Percentiles rank a stretch among this genome's conserved stretches.
Evolutionary conservation across 176 grass and related monocot genomes (phyloP).

Genomic region (Ensete glaucum): DNA sequence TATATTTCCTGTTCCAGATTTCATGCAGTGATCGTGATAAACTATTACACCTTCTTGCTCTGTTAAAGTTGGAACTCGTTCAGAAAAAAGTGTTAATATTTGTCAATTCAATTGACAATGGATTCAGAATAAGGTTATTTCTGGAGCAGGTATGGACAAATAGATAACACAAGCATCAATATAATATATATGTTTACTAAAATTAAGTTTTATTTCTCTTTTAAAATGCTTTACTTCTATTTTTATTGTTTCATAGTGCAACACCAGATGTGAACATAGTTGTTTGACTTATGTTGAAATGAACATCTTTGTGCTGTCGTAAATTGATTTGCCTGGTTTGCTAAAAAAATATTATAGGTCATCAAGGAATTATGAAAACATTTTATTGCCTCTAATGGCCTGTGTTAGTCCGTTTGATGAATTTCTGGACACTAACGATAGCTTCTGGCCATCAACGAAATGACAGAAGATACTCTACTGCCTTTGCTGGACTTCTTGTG

Average conservation of each 20-base stretch:
- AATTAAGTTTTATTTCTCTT: not conserved
- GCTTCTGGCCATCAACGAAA: not conserved
- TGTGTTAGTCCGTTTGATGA: too few relatives aligned
- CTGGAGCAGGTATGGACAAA: conserved; percentile 69
- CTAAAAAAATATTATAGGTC: too few relatives aligned
- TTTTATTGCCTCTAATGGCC: too few relatives aligned
- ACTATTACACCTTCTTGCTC: conserved; percentile 59
- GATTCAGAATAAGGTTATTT: conserved; percentile 78
- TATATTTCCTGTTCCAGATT: conserved; percentile 42
- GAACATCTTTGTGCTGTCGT: not conserved
- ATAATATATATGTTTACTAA: not conserved
- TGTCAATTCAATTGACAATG: conserved; percentile 94
- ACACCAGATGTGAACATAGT: not conserved
- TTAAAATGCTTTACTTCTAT: not conserved
- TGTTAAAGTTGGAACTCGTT: conserved; percentile 85
- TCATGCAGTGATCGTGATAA: conserved; percentile 72
- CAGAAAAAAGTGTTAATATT: conserved; percentile 93
- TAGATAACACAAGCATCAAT: not conserved
- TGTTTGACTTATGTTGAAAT: not conserved
- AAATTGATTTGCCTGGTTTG: too few relatives aligned
- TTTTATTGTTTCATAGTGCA: not conserved
- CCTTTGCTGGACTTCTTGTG: not conserved
- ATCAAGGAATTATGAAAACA: too few relatives aligned
- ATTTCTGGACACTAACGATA: too few relatives aligned
- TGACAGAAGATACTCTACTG: not conserved